Evolutionary conservation across 2,329 filamentous ascomycete species (phyloP).

Genomic region (Aureobasidium namibiae): DNA sequence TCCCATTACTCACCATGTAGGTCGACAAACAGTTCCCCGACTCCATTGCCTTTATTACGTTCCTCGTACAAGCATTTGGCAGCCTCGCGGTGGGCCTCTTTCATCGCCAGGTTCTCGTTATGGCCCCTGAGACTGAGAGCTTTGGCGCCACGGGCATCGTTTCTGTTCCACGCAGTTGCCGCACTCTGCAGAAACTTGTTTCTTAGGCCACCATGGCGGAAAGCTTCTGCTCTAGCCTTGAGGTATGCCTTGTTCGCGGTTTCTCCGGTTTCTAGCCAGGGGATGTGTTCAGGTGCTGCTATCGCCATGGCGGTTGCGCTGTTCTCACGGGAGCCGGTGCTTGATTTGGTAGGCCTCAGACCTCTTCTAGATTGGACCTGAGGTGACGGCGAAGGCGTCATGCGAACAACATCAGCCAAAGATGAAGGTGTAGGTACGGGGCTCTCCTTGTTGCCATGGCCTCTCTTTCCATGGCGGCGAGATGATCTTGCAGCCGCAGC

Average conservation of each 20-base stretch:
- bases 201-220: constrained; percentile 90
- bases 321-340: constrained; percentile 62
- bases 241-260: constrained; percentile 88
- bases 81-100: constrained; percentile 90
- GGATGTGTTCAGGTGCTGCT: constrained; percentile 79
- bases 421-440: constrained; percentile 62
- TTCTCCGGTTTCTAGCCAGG: constrained; percentile 91
- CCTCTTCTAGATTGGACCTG: constrained; percentile 44
- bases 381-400: constrained; percentile 49
- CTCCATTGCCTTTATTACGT: constrained; percentile 60
- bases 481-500: constrained; percentile 61
- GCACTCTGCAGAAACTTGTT: constrained; percentile 98
- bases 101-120: constrained; percentile 95
- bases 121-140: constrained; percentile 88
- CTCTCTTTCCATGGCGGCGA: constrained; percentile 89
- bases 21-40: constrained; percentile 79
- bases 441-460: constrained; percentile 56
- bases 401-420: constrained; percentile 87
- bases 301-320: constrained; percentile 77
- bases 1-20: constrained; percentile 54
- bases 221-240: constrained; percentile 88
- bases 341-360: constrained; percentile 57
- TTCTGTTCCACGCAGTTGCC: constrained; percentile 96
- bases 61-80: constrained; percentile 88
- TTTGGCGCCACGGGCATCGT: constrained; percentile 92